Percentiles rank a stretch among this genome's conserved stretches.
Evolutionary conservation across 768 basidiomycete genomes (phyloP).

Genomic region (Boletus reticuloceps): DNA sequence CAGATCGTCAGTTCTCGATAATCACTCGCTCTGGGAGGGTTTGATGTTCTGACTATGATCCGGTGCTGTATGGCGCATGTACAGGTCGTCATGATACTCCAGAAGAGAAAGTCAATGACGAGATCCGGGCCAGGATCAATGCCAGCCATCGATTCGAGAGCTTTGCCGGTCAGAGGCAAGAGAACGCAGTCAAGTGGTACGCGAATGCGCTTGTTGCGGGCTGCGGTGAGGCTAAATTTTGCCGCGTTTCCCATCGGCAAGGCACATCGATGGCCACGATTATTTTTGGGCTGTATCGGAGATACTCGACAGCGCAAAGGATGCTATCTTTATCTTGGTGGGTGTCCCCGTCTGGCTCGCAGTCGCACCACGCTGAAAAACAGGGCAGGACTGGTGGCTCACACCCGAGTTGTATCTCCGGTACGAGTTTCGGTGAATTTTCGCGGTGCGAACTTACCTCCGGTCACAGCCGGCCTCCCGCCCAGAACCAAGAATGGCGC

Average conservation of each 20-base stretch:
- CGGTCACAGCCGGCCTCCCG: constrained; percentile 64
- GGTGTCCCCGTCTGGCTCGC: constrained; percentile 9
- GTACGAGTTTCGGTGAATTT: constrained; percentile 3
- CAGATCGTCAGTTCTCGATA: constrained; percentile 29
- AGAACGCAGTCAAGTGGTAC: constrained; percentile 83
- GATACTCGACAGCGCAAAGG: constrained; percentile 76
- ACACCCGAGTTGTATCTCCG: constrained; percentile 93
- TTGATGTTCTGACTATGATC: background rate
- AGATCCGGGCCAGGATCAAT: constrained; percentile 71
- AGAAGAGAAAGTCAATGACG: constrained; percentile 68
- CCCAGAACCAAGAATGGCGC: constrained; percentile 81
- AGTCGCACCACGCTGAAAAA: constrained; percentile 1
- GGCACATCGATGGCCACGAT: constrained; percentile 94
- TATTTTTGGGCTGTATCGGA: constrained; percentile 96
- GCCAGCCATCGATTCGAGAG: constrained; percentile 78
- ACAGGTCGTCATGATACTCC: constrained; percentile 71
- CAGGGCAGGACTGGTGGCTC: constrained; percentile 82
- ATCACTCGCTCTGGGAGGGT: background rate
- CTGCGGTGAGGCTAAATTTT: background rate
- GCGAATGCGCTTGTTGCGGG: constrained; percentile 7
- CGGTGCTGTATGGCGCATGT: background rate
- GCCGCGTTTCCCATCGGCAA: constrained; percentile 14
- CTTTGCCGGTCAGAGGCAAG: constrained; percentile 70
- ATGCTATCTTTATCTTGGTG: constrained; percentile 86
- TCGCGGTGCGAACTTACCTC: constrained; percentile 6